A percentile compares a stretch with the other conserved stretches of the same genome.
These are phyloP conservation scores for Hapsidospora chrysogenum DNA, from an alignment of 495 filamentous ascomycete species.

Conservation along the genomic window DNA sequence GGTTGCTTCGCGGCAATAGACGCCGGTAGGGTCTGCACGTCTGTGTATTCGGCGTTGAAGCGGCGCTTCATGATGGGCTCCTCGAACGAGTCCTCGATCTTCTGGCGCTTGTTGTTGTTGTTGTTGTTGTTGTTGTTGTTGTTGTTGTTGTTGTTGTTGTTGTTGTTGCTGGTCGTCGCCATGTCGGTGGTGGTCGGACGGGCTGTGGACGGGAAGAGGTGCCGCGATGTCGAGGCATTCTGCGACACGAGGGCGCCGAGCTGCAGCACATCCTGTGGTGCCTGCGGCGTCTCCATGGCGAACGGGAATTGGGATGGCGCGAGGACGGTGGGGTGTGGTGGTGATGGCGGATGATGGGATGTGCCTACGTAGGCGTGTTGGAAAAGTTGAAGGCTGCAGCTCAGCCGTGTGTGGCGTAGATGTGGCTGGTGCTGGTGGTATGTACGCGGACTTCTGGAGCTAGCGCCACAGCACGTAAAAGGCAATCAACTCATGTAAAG, in stretches of 20 bases:
- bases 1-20: constrained; percentile 74
- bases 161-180: too few relatives aligned
- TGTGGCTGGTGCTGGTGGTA: not conserved
- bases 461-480: not conserved
- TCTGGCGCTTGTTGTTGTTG: constrained; percentile 3
- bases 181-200: too few relatives aligned
- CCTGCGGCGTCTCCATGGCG: constrained; percentile 1
- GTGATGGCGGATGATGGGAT: not conserved
- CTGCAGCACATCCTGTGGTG: not conserved
- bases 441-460: not conserved
- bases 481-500: too few relatives aligned
- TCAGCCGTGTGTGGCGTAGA: constrained; percentile 2
- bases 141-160: too few relatives aligned
- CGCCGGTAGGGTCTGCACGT: constrained; percentile 69
- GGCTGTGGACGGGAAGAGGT: not conserved
- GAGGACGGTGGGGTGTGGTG: not conserved
- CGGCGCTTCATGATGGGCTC: constrained; percentile 8
- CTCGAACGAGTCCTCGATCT: constrained; percentile 2
- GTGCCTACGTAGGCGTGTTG: not conserved
- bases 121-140: too few relatives aligned
- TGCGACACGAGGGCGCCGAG: constrained; percentile 3
- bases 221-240: not conserved
- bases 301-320: not conserved
- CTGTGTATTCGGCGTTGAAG: constrained; percentile 54
- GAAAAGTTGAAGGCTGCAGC: constrained; percentile 1